These are phyloP conservation scores for Fusarium domesticum DNA, from an alignment of 2,329 filamentous ascomycete species.

Conservation along the genomic window DNA sequence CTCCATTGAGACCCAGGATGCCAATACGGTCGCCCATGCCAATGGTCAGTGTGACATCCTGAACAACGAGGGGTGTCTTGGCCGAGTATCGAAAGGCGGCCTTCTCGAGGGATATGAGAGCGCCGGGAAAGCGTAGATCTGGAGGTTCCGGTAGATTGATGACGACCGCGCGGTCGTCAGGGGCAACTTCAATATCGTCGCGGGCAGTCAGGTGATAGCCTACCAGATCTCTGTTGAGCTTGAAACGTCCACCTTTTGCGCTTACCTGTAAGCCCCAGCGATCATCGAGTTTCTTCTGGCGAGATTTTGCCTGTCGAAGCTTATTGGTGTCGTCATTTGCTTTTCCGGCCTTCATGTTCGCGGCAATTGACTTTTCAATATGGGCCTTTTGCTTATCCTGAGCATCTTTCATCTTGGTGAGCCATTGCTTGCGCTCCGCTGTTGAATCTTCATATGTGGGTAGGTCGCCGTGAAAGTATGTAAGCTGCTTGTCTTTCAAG, in stretches of 20 bases:
- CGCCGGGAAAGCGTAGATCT: slow-evolving; percentile 71
- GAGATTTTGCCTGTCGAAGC: slow-evolving; percentile 77
- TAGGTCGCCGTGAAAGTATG: slow-evolving; percentile 73
- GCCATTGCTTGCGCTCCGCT: slow-evolving; percentile 63
- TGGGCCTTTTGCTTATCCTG: slow-evolving; percentile 78
- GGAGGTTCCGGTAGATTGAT: slow-evolving; percentile 60
- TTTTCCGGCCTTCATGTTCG: slow-evolving; percentile 72
- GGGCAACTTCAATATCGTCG: slow-evolving; percentile 69
- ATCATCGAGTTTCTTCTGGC: slow-evolving; percentile 82
- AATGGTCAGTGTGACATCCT: slow-evolving; percentile 65
- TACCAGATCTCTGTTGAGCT: slow-evolving; percentile 69
- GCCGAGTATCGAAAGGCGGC: slow-evolving; percentile 61
- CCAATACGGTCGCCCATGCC: slow-evolving; percentile 72
- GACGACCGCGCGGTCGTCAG: slow-evolving; percentile 56
- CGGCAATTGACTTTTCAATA: slow-evolving; percentile 72
- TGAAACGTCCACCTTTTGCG: slow-evolving; percentile 71
- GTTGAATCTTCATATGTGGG: slow-evolving; percentile 67
- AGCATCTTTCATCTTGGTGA: slow-evolving; percentile 74
- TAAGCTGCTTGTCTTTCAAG: slow-evolving; percentile 67
- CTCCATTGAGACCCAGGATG: slow-evolving; percentile 74
- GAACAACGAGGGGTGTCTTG: slow-evolving; percentile 45
- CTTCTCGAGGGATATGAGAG: slow-evolving; percentile 69
- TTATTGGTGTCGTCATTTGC: slow-evolving; percentile 81
- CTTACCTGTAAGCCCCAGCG: slow-evolving; percentile 74
- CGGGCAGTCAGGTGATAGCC: slow-evolving; percentile 60